Percentiles rank a stretch among this genome's conserved stretches.
phyloP scores from a whole-genome alignment of 345 rosid genomes.

The Moricandia arvensis region DNA sequence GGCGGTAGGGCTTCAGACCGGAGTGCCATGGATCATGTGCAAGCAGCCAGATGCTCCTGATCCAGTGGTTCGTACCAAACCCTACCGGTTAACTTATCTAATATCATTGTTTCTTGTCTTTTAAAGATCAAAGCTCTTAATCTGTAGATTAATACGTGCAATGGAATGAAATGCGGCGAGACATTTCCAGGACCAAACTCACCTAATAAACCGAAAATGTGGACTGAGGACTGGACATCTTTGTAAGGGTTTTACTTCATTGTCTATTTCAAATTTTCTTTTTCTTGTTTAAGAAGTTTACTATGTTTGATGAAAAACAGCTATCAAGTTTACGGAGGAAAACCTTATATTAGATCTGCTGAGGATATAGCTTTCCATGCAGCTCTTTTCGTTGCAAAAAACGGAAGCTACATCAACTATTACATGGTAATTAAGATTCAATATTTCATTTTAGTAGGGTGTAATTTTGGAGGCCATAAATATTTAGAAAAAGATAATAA shows the following conservation, averaged over 20 bases:
- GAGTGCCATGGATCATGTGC: slow-evolving; percentile 98
- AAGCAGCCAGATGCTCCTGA: slow-evolving; percentile 85
- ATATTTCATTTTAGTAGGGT: background rate
- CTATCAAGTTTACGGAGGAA: slow-evolving; percentile 67
- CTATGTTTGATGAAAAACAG: slow-evolving; percentile 35
- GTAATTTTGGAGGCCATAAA: background rate
- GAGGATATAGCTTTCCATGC: slow-evolving; percentile 84
- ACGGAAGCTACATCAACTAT: slow-evolving; percentile 80
- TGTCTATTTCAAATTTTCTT: background rate
- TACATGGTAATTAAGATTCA: slow-evolving; percentile 64
- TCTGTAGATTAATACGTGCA: slow-evolving; percentile 76
- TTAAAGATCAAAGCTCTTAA: background rate
- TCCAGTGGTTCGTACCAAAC: slow-evolving; percentile 61
- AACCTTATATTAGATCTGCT: slow-evolving; percentile 58
- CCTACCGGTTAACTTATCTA: background rate
- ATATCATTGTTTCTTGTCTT: background rate
- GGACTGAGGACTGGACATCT: slow-evolving; percentile 97
- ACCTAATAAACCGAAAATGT: slow-evolving; percentile 72
- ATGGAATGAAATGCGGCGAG: slow-evolving; percentile 81
- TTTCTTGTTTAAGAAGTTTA: slow-evolving; percentile 18
- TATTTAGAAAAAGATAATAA: background rate
- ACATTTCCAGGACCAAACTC: slow-evolving; percentile 83
- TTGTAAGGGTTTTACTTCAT: slow-evolving; percentile 47
- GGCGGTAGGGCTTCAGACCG: slow-evolving; percentile 69
- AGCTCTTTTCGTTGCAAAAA: slow-evolving; percentile 71